Evolutionary conservation across 2,329 filamentous ascomycete species (phyloP).

Genomic region (Fusarium falciforme): DNA sequence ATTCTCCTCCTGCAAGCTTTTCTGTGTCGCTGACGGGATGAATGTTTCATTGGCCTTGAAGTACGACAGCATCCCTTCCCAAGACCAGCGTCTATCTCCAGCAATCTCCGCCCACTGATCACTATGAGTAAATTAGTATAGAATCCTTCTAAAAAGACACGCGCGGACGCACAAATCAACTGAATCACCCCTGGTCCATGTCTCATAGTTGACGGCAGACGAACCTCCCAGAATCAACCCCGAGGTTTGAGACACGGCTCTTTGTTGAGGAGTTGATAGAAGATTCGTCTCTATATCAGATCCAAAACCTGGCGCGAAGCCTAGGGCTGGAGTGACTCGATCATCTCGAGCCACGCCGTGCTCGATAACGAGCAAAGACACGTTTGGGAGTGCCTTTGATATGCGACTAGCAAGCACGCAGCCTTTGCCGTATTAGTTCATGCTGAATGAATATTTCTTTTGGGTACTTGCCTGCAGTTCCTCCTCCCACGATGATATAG

Average conservation of each 20-base stretch:
- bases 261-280: not conserved
- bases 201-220: not conserved
- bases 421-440: not conserved
- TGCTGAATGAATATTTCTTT: not conserved
- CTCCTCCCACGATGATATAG: not conserved
- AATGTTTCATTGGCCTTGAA: not conserved
- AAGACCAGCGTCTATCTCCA: not conserved
- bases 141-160: too few species aligned
- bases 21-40: not conserved
- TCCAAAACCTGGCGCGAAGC: not conserved
- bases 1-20: not conserved
- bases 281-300: not conserved
- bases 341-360: not conserved
- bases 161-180: not conserved
- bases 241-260: not conserved
- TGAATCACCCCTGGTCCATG: not conserved
- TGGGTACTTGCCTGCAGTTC: not conserved
- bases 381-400: not conserved
- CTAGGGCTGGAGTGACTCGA: not conserved
- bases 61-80: not conserved
- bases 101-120: not conserved
- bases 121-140: not conserved
- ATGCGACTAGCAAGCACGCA: not conserved
- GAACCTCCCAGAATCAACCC: not conserved
- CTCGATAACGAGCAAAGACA: not conserved